phyloP scores from a whole-genome alignment of 805 yeast genomes.

The Teunomyces tritomae region DNA sequence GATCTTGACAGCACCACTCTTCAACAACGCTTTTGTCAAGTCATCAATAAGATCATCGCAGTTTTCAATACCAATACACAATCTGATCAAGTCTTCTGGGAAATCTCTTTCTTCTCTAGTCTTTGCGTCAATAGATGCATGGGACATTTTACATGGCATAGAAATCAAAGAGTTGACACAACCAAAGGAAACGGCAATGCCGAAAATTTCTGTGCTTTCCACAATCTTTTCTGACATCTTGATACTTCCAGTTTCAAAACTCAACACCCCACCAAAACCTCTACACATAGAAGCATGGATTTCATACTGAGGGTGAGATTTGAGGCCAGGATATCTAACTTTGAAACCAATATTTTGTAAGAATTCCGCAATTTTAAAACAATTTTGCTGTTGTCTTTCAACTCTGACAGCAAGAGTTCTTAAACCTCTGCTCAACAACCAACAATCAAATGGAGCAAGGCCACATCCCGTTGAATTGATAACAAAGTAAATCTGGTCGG shows the following conservation, averaged over 20 bases:
- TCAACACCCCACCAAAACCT: conserved; percentile 87
- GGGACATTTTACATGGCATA: conserved; percentile 94
- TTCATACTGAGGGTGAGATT: conserved; percentile 76
- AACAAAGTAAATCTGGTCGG: conserved; percentile 67
- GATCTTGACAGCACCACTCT: conserved; percentile 56
- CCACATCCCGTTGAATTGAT: conserved; percentile 92
- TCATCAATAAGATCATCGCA: conserved; percentile 79
- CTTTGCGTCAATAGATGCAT: conserved; percentile 90
- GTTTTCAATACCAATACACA: conserved; percentile 90
- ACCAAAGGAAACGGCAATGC: conserved; percentile 91
- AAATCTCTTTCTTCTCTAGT: conserved; percentile 83
- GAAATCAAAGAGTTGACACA: conserved; percentile 90
- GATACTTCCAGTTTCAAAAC: conserved; percentile 82
- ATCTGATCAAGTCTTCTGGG: conserved; percentile 87
- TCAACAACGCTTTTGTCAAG: conserved; percentile 63
- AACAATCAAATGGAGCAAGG: conserved; percentile 86
- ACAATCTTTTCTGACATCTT: conserved; percentile 67
- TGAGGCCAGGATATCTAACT: conserved; percentile 84
- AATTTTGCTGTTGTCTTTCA: conserved; percentile 79
- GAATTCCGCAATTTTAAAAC: conserved; percentile 71
- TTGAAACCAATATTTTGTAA: conserved; percentile 65
- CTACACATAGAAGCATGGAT: conserved; percentile 72
- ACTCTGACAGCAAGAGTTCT: conserved; percentile 84
- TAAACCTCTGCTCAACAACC: conserved; percentile 85
- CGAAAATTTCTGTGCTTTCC: conserved; percentile 72